These are phyloP conservation scores for Rusavskia elegans DNA, from an alignment of 495 filamentous ascomycete species.

Conservation along the genomic window DNA sequence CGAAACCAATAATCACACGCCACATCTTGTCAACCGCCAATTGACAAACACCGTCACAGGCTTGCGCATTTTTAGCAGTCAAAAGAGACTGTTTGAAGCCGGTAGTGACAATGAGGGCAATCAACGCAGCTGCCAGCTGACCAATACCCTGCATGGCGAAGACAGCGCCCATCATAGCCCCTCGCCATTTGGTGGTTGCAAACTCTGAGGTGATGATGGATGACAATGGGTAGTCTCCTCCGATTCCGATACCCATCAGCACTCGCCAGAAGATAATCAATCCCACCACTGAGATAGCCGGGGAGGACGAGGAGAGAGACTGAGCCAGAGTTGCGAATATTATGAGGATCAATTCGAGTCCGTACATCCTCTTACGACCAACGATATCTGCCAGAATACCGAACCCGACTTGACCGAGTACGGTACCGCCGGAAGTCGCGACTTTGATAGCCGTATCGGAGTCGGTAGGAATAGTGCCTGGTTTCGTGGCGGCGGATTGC, in stretches of 20 bases:
- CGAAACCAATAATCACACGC: constrained; percentile 62
- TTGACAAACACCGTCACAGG: constrained; percentile 48
- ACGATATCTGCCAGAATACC: constrained; percentile 66
- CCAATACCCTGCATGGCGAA: constrained; percentile 77
- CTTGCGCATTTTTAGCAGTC: constrained; percentile 25
- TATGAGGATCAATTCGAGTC: constrained; percentile 74
- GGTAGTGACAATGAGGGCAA: constrained; percentile 52
- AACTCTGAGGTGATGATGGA: constrained; percentile 78
- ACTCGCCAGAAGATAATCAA: constrained; percentile 82
- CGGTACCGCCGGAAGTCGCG: constrained; percentile 72
- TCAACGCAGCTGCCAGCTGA: constrained; percentile 52
- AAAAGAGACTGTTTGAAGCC: constrained; percentile 58
- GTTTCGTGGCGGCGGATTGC: constrained; percentile 29
- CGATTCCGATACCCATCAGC: constrained; percentile 70
- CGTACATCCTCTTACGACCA: constrained; percentile 76
- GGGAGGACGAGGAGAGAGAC: constrained; percentile 50
- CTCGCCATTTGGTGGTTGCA: constrained; percentile 70
- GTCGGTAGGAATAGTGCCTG: constrained; percentile 39
- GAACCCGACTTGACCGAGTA: constrained; percentile 71
- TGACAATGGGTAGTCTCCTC: constrained; percentile 74
- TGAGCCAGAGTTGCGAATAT: constrained; percentile 74
- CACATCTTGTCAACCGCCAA: constrained; percentile 77
- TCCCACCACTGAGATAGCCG: constrained; percentile 54
- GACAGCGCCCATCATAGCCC: constrained; percentile 78
- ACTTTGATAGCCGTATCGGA: constrained; percentile 79